Evolutionary conservation across 768 basidiomycete species (phyloP), one percentile per base, ranked within the genome.

Genomic region (Lactarius quietus): DNA sequence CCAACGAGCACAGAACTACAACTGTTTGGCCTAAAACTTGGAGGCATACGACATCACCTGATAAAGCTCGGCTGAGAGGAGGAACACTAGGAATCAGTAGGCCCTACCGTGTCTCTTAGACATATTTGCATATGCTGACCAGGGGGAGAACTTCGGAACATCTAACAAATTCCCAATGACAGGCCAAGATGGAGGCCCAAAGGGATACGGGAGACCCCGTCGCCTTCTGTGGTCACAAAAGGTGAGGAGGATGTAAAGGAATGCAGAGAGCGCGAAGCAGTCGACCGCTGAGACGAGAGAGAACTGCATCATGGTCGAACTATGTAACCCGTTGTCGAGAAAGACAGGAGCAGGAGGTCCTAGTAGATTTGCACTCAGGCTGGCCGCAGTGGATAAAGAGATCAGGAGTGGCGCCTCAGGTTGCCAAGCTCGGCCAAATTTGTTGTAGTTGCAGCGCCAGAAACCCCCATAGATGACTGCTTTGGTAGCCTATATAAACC

Each of bases 151-250:
- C 17, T 35, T 53, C 9, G 61, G 61, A 26, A 62, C 31, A 26
- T 62, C 52, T 14, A 55, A 12, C 3, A 62, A n/a, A 38, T 62
- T 70, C 6, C 61, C 61, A 3, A 62, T 28, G 35, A 62, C 4
- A 28, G 33, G 48, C 23, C 45, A 45, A 29, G 43, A 7, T 20
- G 18, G 28, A 18, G 59, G 59, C 9, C 59, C 59, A 6, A 45
- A 45, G 26, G 59, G 39, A 35, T 18, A 31, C 2, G 59, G 59
- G 41, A 26, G 59, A 29, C 53, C 54, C 14, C 31, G 9, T 33
- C 54, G 54, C 31, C 31, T 55, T 55, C 54, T 55, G 54, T 55
- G 12, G 17, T 33, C 54, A 31, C 54, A 18, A 55, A n/a, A 55
- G 18, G 54, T 6, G 18, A 35, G 3, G 54, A 55, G 29, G n/a